Conservation (phyloP, 148 eudicot species). For the Rhododendron ovatum region DNA sequence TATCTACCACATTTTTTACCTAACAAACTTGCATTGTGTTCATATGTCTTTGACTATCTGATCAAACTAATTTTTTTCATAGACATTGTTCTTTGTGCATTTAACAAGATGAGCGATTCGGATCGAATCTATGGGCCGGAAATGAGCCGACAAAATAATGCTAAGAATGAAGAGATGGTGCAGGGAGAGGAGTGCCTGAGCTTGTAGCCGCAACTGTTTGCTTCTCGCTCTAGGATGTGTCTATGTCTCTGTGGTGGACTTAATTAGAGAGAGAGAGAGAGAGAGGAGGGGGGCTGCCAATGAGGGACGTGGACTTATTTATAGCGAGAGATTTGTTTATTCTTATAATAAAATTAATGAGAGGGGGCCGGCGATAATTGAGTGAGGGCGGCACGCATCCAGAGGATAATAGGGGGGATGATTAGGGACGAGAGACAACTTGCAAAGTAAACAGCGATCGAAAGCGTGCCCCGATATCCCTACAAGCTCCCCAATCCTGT, state of each 20-base stretch:
- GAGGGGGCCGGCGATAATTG: background rate
- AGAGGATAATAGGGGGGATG: slow-evolving; percentile 1
- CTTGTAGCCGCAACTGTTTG: background rate
- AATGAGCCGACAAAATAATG: no score
- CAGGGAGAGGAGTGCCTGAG: no score
- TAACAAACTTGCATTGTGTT: no score
- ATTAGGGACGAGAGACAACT: background rate
- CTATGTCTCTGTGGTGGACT: background rate
- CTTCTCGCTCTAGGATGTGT: background rate
- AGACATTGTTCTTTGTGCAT: no score
- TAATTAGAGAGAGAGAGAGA: no score
- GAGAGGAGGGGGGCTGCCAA: background rate
- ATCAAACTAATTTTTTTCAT: no score
- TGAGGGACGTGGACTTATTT: background rate
- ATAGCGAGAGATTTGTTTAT: background rate
- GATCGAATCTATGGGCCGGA: no score
- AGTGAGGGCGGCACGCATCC: background rate
- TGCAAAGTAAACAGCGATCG: slow-evolving; percentile 10
- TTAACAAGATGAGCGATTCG: background rate
- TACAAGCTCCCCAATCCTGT: slow-evolving; percentile 16
- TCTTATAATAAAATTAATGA: background rate
- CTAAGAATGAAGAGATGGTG: no score
- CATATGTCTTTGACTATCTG: no score
- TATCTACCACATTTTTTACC: no score
- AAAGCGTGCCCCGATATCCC: slow-evolving; percentile 15